These are phyloP conservation scores for Candida cerambycidarum DNA, from an alignment of 805 yeast genomes.

Conservation along the genomic window DNA sequence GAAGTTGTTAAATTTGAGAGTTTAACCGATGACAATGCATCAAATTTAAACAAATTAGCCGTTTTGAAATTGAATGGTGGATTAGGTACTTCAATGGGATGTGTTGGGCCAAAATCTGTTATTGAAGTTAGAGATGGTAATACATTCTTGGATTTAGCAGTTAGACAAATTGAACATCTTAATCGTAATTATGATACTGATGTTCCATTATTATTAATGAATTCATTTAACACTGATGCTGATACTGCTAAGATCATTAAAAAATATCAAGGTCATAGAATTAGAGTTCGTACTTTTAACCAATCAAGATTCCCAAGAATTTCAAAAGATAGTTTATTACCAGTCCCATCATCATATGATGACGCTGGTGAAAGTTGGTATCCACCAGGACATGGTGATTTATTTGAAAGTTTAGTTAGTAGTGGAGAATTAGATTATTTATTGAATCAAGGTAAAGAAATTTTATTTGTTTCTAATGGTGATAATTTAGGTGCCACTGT, in stretches of 20 bases:
- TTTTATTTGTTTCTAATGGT: slow-evolving; percentile 94
- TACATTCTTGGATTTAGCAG: slow-evolving; percentile 92
- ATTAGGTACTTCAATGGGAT: slow-evolving; percentile 98
- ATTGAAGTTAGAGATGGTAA: slow-evolving; percentile 99
- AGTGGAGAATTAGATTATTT: slow-evolving; percentile 91
- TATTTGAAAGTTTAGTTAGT: slow-evolving; percentile 84
- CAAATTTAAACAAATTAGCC: slow-evolving; percentile 77
- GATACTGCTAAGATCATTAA: slow-evolving; percentile 95
- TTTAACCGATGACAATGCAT: slow-evolving; percentile 41
- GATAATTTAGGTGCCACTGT: slow-evolving; percentile 99
- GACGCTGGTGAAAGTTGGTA: slow-evolving; percentile 90
- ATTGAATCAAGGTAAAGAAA: slow-evolving; percentile 90
- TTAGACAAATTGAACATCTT: slow-evolving; percentile 93
- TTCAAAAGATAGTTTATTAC: slow-evolving; percentile 90
- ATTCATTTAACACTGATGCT: slow-evolving; percentile 95
- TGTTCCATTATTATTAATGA: slow-evolving; percentile 95
- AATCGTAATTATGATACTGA: slow-evolving; percentile 88
- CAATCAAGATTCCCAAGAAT: slow-evolving; percentile 98
- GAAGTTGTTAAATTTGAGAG: slow-evolving; percentile 82
- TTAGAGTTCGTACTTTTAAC: slow-evolving; percentile 92
- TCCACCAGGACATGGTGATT: slow-evolving; percentile 99
- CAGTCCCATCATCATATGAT: slow-evolving; percentile 77
- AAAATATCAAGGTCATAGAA: slow-evolving; percentile 95
- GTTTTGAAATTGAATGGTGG: slow-evolving; percentile 98
- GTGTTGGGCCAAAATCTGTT: slow-evolving; percentile 98